Evolutionary conservation across 371 early-diverging fungal species (phyloP), one percentile per base, ranked within the genome.

Genomic region (Synchytrium microbalum): DNA sequence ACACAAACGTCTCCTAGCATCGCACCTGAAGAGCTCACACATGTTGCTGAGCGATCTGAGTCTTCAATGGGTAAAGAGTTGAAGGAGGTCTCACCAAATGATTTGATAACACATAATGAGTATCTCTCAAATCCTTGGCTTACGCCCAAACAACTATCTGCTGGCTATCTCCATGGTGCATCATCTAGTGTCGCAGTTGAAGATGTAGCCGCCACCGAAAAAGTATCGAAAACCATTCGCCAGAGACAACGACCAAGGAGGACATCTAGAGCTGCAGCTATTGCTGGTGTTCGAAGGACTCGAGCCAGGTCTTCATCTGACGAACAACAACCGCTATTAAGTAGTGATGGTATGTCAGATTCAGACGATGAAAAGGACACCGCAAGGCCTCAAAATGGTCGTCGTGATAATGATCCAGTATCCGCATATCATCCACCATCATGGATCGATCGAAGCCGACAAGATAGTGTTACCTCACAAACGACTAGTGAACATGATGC

Each of bases 321-420:
- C 27, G 57, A 56, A 19, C 57, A 56, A 19, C 57, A 27, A 16
- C 19, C 32, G 19, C 57, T 56, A 28, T 19, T 31, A 28, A 19
- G 32, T 56, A 19, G 46, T 24, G 60, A 32, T 52, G 25, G 60
- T 10, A 46, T 27, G 58, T 25, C 32, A 46, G 60, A 29, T 32
- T 23, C 32, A 13, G 58, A 25, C 5, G 60, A 23, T 60, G 60
- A 25, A 23, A 8, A 13, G 32, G 5, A 5, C 5, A 26, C 56
- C 13, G 24, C 24, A 24, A 14, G 51, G 14, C 14, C 51, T 51
- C 51, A 14, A 14, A 51, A 14, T 14, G 51, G 51, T 14, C 23
- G 14, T 51, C 51, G 51, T 51, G 56, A 8, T 24, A 56, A 56
- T 26, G 56, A 56, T 13, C 14, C 14, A 23, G 51, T 51, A 51